These are phyloP conservation scores for Lagenidium giganteum DNA, from an alignment of 352 stramenopile species.

Conservation along the genomic window DNA sequence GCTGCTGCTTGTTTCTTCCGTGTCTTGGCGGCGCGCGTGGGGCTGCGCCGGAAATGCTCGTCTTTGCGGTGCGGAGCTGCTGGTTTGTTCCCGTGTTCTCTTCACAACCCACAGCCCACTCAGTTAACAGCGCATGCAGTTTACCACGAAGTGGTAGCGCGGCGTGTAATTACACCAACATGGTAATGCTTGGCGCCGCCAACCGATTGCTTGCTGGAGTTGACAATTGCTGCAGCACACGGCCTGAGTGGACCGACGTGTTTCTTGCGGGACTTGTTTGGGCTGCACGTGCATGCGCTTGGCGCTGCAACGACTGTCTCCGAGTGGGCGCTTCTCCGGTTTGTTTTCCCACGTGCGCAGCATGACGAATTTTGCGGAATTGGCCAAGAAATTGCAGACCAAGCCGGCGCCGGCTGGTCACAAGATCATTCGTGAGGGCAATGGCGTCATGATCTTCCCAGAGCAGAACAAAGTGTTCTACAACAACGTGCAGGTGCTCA, in stretches of 20 bases:
- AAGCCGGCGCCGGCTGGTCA: constrained; percentile 56
- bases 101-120: too few relatives aligned
- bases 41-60: too few relatives aligned
- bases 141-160: too few relatives aligned
- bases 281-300: constrained; percentile 20
- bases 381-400: constrained; percentile 56
- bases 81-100: too few relatives aligned
- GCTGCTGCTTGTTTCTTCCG: too few relatives aligned
- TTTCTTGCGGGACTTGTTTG: too few relatives aligned
- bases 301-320: constrained; percentile 2
- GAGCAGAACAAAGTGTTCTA: constrained; percentile 91
- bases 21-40: too few relatives aligned
- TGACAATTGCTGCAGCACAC: too few relatives aligned
- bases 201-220: constrained; percentile 11
- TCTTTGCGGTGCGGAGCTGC: too few relatives aligned
- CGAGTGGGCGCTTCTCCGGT: not conserved
- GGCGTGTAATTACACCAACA: not conserved
- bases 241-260: not conserved
- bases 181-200: not conserved
- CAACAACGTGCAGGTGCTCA: constrained; percentile 96
- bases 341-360: constrained; percentile 2
- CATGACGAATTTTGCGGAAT: constrained; percentile 43
- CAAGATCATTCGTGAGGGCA: constrained; percentile 88
- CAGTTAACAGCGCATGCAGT: too few relatives aligned
- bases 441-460: constrained; percentile 89